Evolutionary conservation across 2,329 filamentous ascomycete genomes (phyloP), one percentile per base, ranked within the genome.

Genomic region (Aspergillus sp.): DNA sequence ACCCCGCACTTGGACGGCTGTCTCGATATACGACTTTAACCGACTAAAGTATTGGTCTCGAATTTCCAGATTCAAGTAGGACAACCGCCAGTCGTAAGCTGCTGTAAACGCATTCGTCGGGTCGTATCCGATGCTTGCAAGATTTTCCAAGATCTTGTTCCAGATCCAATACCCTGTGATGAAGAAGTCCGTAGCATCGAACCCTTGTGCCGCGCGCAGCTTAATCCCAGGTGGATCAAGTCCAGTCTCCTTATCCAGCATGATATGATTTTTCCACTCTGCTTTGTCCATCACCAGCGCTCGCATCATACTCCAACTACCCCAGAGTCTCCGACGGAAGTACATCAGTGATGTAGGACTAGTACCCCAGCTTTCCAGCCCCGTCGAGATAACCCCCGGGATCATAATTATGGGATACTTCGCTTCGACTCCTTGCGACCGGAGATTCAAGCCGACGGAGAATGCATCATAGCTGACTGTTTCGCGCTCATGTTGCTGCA

Each of bases 241-340:
- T 0, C 95, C 95, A 0, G 93, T 97, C 39, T 86, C 76, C 73
- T 93, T 93, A 75, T 99, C 95, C 11, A 99, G 83, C 93, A 98
- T 98, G 65, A 99, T 91, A 73, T 99, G 95, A 68, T 81, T 88
- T 80, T 97, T 99, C 95, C 95, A 99, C 35, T 85, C 83, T 27
- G 96, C 88, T 75, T 98, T 97, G 74, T 98, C 95, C 68, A 96
- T 77, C 2, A 99, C 91, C 63, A 99, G 78, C 0, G 95, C 93
- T 50, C 89, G 85, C 92, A 99, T 97, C 95, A 99, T 99, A 63
- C 86, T 96, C 95, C 96, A 99, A 66, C 91, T 96, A 4, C 95
- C 95, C 95, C 95, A 99, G 50, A 99, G 78, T 54, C 95, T 83
- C 77, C 96, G 96, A 62, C 95, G 84, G 75, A 99, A 99, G 76